Conservation (phyloP, 2,329 filamentous ascomycete species). For the Alternaria triticina region DNA sequence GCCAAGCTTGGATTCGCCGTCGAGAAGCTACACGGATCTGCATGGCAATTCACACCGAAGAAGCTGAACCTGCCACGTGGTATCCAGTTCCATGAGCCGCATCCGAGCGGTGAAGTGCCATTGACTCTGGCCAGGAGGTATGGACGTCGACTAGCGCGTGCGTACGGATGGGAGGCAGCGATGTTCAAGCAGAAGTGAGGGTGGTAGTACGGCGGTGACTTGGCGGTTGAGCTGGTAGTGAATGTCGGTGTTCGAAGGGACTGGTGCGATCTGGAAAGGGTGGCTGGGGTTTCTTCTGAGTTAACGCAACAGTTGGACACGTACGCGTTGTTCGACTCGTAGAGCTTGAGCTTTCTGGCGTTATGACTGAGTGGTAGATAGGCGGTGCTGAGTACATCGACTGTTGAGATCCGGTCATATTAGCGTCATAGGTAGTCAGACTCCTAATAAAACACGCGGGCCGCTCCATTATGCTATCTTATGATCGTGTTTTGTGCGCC, state of each 20-base stretch:
- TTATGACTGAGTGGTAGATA: neutral
- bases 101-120: neutral
- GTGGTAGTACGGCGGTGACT: neutral
- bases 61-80: neutral
- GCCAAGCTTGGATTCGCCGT: neutral
- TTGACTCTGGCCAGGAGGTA: neutral
- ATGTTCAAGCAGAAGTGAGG: neutral
- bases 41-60: neutral
- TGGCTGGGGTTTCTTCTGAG: neutral
- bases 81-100: neutral
- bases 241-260: neutral
- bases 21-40: neutral
- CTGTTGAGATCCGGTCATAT: neutral
- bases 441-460: neutral
- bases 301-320: neutral
- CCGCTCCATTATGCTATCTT: neutral
- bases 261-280: neutral
- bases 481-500: neutral
- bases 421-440: fast-evolving
- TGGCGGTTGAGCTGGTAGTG: neutral
- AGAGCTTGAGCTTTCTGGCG: neutral
- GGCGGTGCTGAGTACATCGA: neutral
- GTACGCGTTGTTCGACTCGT: neutral
- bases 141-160: neutral
- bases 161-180: neutral